A percentile compares a stretch with the other conserved stretches of the same genome.
These are phyloP conservation scores for Monilinia aucupariae DNA, from an alignment of 2,329 filamentous ascomycete genomes.

Conservation along the genomic window DNA sequence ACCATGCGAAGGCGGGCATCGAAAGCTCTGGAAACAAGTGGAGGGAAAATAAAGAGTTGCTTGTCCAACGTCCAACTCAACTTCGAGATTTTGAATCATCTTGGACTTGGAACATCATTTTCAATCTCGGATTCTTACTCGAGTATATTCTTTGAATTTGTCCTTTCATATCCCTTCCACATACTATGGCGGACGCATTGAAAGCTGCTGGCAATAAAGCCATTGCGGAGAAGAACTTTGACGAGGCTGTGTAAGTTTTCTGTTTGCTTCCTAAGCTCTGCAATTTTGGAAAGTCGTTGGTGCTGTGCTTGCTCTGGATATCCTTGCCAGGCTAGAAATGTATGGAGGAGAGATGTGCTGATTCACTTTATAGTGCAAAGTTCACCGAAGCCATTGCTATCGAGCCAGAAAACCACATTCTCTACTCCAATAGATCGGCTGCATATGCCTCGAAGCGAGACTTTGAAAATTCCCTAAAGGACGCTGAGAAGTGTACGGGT, in stretches of 20 bases:
- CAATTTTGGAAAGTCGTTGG: neutral
- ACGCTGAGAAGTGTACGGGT: constrained; percentile 89
- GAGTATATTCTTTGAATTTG: neutral
- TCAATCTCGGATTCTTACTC: neutral
- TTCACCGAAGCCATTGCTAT: constrained; percentile 90
- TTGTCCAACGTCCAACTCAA: neutral
- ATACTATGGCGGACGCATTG: constrained; percentile 53
- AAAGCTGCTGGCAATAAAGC: constrained; percentile 99
- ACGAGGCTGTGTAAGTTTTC: constrained; percentile 79
- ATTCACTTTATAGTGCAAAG: constrained; percentile 61
- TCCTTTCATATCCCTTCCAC: neutral
- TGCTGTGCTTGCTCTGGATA: neutral
- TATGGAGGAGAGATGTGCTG: constrained; percentile 13
- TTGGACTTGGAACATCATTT: neutral
- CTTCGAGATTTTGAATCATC: neutral
- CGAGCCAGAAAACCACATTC: constrained; percentile 86
- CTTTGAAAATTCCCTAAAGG: constrained; percentile 75
- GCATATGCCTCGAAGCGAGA: constrained; percentile 84
- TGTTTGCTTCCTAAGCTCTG: constrained; percentile 19
- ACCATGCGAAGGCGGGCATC: constrained; percentile 7
- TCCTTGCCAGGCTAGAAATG: neutral
- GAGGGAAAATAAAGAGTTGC: constrained; percentile 15
- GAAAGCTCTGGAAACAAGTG: constrained; percentile 13
- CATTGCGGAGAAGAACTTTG: constrained; percentile 95
- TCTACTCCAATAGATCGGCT: constrained; percentile 94